A percentile compares a stretch with the other conserved stretches of the same genome.
phyloP scores from a whole-genome alignment of 495 filamentous ascomycete species.

The Physcia stellaris region DNA sequence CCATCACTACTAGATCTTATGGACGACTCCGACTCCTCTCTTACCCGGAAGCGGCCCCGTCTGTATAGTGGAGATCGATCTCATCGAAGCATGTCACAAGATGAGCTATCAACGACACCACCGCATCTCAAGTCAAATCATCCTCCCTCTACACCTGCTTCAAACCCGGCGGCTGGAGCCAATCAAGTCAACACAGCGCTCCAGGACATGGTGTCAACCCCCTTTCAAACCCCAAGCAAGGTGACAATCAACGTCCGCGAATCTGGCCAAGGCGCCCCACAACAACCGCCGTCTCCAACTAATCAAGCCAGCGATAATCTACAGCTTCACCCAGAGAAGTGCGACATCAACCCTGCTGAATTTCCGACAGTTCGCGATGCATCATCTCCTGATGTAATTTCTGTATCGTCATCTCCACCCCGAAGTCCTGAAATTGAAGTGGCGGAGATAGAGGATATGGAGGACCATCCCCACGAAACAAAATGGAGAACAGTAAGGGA shows the following conservation, averaged over 20 bases:
- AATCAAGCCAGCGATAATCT: not conserved
- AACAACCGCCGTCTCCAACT: not conserved
- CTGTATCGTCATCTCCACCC: slow-evolving; percentile 34
- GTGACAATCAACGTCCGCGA: slow-evolving; percentile 40
- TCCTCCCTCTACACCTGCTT: slow-evolving; percentile 18
- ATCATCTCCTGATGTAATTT: slow-evolving; percentile 23
- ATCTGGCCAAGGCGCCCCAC: not conserved
- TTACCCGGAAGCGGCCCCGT: slow-evolving; percentile 48
- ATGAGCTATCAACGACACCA: slow-evolving; percentile 17
- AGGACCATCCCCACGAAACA: slow-evolving; percentile 30
- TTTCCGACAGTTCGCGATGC: slow-evolving; percentile 1
- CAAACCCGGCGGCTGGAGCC: too few relatives aligned
- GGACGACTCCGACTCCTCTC: slow-evolving; percentile 41
- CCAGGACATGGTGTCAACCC: slow-evolving; percentile 22
- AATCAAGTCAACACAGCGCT: slow-evolving; percentile 7
- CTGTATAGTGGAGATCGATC: slow-evolving; percentile 41
- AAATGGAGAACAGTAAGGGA: slow-evolving; percentile 26
- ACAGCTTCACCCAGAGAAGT: not conserved
- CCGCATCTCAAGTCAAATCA: slow-evolving; percentile 12
- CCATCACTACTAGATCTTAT: slow-evolving; percentile 31
- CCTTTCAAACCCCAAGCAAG: slow-evolving; percentile 30
- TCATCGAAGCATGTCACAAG: slow-evolving; percentile 31
- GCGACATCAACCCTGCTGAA: slow-evolving; percentile 1
- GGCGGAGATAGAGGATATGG: slow-evolving; percentile 41
- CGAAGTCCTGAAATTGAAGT: slow-evolving; percentile 41